A percentile compares a stretch with the other conserved stretches of the same genome.
phyloP scores from a whole-genome alignment of 345 rosid species.

The Mallotus nudiflorus region DNA sequence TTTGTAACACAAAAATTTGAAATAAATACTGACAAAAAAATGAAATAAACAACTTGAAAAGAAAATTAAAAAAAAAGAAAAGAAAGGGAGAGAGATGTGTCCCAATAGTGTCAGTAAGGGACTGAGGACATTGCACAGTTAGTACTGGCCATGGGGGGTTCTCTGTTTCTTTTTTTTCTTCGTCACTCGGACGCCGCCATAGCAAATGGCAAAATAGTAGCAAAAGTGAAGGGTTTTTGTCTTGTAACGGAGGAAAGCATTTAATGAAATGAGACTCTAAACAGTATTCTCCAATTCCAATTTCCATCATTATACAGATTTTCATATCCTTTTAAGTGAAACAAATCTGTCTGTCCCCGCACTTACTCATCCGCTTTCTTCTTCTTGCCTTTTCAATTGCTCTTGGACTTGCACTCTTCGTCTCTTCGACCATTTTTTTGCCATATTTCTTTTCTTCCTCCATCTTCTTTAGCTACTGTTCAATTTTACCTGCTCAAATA shows the following conservation, averaged over 20 bases:
- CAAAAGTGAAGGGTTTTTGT: constrained; percentile 14
- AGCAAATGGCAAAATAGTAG: not conserved
- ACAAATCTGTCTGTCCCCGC: not conserved
- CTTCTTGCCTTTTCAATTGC: not conserved
- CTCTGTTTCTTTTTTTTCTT: not conserved
- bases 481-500: too few species aligned
- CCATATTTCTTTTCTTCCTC: too few species aligned
- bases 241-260: constrained; percentile 6
- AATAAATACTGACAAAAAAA: too few species aligned
- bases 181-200: constrained; percentile 28
- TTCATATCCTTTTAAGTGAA: constrained; percentile 4
- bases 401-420: too few species aligned
- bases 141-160: not conserved
- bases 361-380: not conserved
- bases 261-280: constrained; percentile 11
- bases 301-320: constrained; percentile 25
- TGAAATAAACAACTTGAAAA: too few species aligned
- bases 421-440: too few species aligned
- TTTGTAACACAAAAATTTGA: too few species aligned
- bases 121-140: not conserved
- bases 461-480: not conserved
- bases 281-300: constrained; percentile 4
- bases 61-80: too few species aligned
- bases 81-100: too few species aligned
- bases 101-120: not conserved